Base-by-base conservation (phyloP, 768 basidiomycete species). In the Naganishia vaughanmartiniae region DNA sequence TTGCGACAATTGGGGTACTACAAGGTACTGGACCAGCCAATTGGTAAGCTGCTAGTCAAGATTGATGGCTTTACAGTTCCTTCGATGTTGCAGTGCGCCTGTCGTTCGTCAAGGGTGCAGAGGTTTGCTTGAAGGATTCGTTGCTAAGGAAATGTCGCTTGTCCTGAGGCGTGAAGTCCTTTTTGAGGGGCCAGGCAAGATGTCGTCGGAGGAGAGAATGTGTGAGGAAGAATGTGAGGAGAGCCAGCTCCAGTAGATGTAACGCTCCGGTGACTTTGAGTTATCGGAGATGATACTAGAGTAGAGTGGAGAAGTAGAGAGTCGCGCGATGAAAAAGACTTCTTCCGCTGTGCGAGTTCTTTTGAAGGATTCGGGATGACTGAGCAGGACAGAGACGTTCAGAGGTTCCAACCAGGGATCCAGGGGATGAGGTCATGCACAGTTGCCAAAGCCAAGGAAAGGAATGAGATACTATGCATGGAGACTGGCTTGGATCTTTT, bases 381-480 rank as follows among this genome's bases (percentile, higher is more conserved):
- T 63, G 24, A 12, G 60, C 60, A 26, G 39, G 42, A 45, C 5
- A 36, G 39, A 63, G 60, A 63, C 60, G 60, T 34, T 63, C 10
- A 28, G 21, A 63, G 60, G 60, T 63, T 63, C 60, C 60, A 63
- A 46, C 60, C 60, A 63, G 60, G 60, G 60, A 63, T 46, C 60
- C 39, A 28, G 39, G 39, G 39, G 58, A 39, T 60, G 58, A 60
- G 58, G 60, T 63, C 60, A 45, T 45, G 10, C 60, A 63, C 21
- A 46, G 60, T 45, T 26, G 33, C 15, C 19, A 34, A 63, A 5
- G 60, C 39, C 60, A 30, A 63, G 60, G 60, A 63, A 45, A 63
- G 60, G 39, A 24, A n/a, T 51, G 48, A 24, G 17, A 51, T 51
- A 24, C 17, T 26, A 26, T 51, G 24, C 24, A 21, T n/a, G 7